Base-by-base conservation (phyloP, 768 basidiomycete genomes). In the Sarcodon sp. region DNA sequence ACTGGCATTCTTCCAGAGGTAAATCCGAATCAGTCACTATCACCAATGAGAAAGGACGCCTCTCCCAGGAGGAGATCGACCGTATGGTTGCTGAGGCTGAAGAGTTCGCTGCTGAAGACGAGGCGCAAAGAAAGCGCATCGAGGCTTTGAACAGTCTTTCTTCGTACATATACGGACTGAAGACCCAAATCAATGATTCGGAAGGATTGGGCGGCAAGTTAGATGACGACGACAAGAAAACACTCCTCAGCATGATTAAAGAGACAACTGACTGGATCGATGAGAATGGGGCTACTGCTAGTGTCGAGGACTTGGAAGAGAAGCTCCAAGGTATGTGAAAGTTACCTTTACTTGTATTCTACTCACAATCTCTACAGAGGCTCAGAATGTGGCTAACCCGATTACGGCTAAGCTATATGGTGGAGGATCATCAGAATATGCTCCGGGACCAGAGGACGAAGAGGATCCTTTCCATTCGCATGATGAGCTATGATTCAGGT, bases 41-140 rank as follows among this genome's bases (percentile, higher is more conserved):
- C 69, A 91, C 79, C 56, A 94, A 97, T 68, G 90, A 93, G 65
- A 92, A 91, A 71, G 91, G 88, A 38, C 88, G 93, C 68, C 80
- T 62, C 27, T 57, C 61, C 13, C 54, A 53, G 7, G 61, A 62
- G 76, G 64, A 96, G 51, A 94, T 96, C 51, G 92, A 96, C 58
- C 87, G 90, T 53, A 96, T 96, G 92, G 86, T 97, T 49, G 75
- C 70, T 12, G 92, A 96, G 57, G 91, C 90, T 6, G 91, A 96
- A 73, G 81, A 90, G 59, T 93, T 87, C 57, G 84, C 85, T 2
- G 65, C 75, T 6, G 85, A 87, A 65, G 87, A 89, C 50, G 87
- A 69, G 34, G 75, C 76, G 38, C 80, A 83, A 61, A 77, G 83
- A 55, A 86, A 85, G 66, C 81, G 84, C 44, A 86, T 89, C 51